Evolutionary conservation across 1,139 yeast species (phyloP).

Genomic region (Yamadazyma triangularis): DNA sequence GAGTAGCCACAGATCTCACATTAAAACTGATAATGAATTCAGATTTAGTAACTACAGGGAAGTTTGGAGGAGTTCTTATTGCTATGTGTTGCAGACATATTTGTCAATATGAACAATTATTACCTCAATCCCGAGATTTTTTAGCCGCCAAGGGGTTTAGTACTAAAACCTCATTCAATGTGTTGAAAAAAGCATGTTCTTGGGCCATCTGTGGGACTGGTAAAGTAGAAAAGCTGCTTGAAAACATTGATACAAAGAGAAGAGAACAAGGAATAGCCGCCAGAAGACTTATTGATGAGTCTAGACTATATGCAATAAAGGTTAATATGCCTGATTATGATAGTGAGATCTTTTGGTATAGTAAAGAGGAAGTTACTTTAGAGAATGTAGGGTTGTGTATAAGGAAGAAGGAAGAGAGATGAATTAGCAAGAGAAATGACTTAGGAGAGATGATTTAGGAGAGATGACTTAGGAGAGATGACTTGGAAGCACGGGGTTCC

Average conservation of each 20-base stretch:
- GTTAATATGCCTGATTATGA: constrained; percentile 23
- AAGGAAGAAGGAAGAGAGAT: constrained; percentile 2
- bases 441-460: too few species aligned
- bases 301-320: constrained; percentile 44
- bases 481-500: too few species aligned
- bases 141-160: constrained; percentile 30
- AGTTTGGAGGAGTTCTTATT: constrained; percentile 57
- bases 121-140: constrained; percentile 45
- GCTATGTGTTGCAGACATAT: constrained; percentile 96
- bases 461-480: too few species aligned
- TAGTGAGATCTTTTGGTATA: constrained; percentile 56
- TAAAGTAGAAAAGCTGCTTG: constrained; percentile 46
- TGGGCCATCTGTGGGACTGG: constrained; percentile 78
- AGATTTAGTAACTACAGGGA: constrained; percentile 10
- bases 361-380: constrained; percentile 50
- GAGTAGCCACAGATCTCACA: constrained; percentile 89
- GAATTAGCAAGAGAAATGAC: too few species aligned
- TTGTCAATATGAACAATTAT: constrained; percentile 53
- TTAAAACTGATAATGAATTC: constrained; percentile 59
- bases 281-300: constrained; percentile 63
- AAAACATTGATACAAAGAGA: neutral
- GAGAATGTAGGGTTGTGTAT: constrained; percentile 63
- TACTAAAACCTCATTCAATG: constrained; percentile 41
- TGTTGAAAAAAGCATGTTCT: constrained; percentile 62
- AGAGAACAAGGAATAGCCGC: constrained; percentile 60